Percentiles rank a stretch among this genome's conserved stretches.
phyloP scores from a whole-genome alignment of 345 rosid species.

The Raphanus raphanistrum region DNA sequence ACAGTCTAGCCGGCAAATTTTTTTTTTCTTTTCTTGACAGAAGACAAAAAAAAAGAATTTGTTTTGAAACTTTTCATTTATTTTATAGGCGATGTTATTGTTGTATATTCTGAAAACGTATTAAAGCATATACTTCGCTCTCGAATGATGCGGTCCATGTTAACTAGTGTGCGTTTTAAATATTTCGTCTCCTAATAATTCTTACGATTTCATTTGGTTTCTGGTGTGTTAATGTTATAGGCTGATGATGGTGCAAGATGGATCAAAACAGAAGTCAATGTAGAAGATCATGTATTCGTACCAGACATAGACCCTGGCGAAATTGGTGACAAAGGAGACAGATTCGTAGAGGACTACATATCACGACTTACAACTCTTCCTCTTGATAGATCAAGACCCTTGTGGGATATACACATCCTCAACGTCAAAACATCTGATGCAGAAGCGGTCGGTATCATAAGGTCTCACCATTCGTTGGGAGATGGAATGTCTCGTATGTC shows the following conservation, averaged over 20 bases:
- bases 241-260: conserved; percentile 47
- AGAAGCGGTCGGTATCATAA: conserved; percentile 15
- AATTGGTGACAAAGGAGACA: conserved; percentile 38
- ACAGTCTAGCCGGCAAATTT: background rate
- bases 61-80: background rate
- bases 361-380: conserved; percentile 52
- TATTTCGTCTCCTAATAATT: background rate
- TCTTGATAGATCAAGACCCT: conserved; percentile 54
- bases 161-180: background rate
- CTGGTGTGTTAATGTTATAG: background rate
- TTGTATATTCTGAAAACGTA: background rate
- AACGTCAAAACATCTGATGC: conserved; percentile 18
- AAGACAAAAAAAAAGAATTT: too few relatives aligned
- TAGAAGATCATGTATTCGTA: conserved; percentile 55
- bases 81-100: background rate
- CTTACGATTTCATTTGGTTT: background rate
- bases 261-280: conserved; percentile 46
- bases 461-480: conserved; percentile 61
- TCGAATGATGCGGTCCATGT: background rate
- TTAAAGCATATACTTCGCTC: background rate
- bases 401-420: conserved; percentile 42
- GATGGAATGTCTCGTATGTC: conserved; percentile 14
- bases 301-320: conserved; percentile 42
- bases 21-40: too few relatives aligned
- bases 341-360: conserved; percentile 58